Conservation (phyloP, 345 rosid genomes). For the Cardamine resedifolia region DNA sequence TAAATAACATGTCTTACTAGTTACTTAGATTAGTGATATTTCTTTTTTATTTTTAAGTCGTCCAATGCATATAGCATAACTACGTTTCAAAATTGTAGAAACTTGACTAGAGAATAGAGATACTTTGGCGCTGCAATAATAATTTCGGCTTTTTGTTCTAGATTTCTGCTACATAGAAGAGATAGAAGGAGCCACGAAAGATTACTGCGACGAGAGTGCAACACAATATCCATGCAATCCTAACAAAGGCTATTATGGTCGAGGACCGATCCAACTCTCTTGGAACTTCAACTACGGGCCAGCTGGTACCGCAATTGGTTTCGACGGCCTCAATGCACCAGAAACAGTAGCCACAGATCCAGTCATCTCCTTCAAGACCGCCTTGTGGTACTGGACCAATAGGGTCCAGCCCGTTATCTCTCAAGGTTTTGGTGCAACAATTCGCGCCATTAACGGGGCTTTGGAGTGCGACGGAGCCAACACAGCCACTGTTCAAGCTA, state of each 20-base stretch:
- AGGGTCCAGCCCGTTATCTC: constrained; percentile 47
- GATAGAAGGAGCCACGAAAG: constrained; percentile 43
- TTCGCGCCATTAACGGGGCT: constrained; percentile 58
- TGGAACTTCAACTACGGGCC: constrained; percentile 70
- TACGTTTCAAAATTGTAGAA: background rate
- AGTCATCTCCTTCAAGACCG: constrained; percentile 57
- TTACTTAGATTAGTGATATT: background rate
- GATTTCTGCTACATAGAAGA: constrained; percentile 65
- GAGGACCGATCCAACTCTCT: constrained; percentile 66
- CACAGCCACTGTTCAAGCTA: constrained; percentile 41
- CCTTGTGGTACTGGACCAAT: constrained; percentile 72
- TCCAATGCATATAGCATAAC: background rate
- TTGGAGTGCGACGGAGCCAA: constrained; percentile 56
- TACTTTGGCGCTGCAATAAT: background rate
- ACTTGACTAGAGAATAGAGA: background rate
- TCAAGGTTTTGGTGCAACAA: constrained; percentile 74
- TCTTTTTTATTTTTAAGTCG: background rate
- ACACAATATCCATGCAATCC: constrained; percentile 57
- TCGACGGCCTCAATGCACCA: constrained; percentile 59
- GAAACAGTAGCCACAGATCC: constrained; percentile 62
- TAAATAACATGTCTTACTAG: background rate
- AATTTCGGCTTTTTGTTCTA: constrained; percentile 18
- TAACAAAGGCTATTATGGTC: constrained; percentile 55
- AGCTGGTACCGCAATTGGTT: constrained; percentile 49
- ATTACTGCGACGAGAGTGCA: constrained; percentile 48